phyloP scores from a whole-genome alignment of 2,329 filamentous ascomycete genomes.

The Exophiala oligosperma region DNA sequence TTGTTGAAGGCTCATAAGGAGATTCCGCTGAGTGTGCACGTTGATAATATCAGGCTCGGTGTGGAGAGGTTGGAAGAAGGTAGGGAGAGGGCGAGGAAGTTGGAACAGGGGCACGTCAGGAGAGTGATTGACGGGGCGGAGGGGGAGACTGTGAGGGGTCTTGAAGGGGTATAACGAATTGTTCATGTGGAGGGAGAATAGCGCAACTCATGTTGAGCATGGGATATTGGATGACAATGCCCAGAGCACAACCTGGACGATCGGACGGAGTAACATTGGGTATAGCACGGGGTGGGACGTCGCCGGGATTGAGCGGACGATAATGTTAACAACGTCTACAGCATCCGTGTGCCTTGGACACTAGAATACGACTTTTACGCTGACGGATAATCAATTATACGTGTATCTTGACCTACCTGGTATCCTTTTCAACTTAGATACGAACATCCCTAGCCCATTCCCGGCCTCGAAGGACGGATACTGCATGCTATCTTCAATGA shows the following conservation, averaged over 20 bases:
- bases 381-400: no score
- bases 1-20: constrained; percentile 33
- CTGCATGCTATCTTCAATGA: no score
- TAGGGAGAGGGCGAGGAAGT: constrained; percentile 57
- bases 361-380: no score
- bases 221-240: not conserved
- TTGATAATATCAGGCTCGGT: constrained; percentile 71
- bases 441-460: no score
- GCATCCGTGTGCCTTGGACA: no score
- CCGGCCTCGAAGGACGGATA: no score
- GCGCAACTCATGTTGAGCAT: not conserved
- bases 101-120: constrained; percentile 60
- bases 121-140: constrained; percentile 49
- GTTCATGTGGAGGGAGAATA: not conserved
- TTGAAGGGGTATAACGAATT: not conserved
- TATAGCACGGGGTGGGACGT: no score
- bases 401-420: no score
- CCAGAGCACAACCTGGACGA: no score
- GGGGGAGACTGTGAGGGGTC: constrained; percentile 5
- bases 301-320: no score
- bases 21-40: constrained; percentile 70
- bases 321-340: no score
- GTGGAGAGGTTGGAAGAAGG: constrained; percentile 70
- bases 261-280: no score
- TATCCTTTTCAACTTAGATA: not conserved